Evolutionary conservation across 192 early-diverging fungal genomes (phyloP), one percentile per base, ranked within the genome.

Genomic region (Podila clonocystis): DNA sequence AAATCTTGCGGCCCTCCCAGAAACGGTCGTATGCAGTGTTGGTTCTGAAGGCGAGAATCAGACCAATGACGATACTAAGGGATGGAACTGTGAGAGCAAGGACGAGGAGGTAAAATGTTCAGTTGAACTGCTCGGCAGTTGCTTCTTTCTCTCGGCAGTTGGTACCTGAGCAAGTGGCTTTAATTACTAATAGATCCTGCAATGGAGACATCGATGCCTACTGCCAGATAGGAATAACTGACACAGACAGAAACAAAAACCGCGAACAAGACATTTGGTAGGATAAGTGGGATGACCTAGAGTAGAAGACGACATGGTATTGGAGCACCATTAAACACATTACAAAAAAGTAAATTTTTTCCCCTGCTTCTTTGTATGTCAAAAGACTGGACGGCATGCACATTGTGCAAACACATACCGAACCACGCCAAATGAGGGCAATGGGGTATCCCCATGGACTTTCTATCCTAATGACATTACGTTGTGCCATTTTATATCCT

Each of bases 21-120:
- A 90, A 95, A 22, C 93, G 76, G 19, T 86, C 89, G 71, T 92
- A 90, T 19, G 92, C 91, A 15, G 91, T 91, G 84, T 94, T 95
- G 68, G 92, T 93, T 72, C 95, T 89, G 82, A 97, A 97, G 50
- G 91, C 94, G 31, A 97, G 84, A 20, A 97, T 84, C 73, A 97
- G 74, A 82, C 87, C 89, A n/a, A 91, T 79, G 11, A 91, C 90
- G 31, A 90, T 88, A 62, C 85, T 85, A 49, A 90, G 70, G 15
- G 89, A 82, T 19, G 77, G 71, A 26, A 89, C 87, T 85, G 65
- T n/a, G 20, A 28, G 3, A 24, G 19, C 24, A 20, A 50, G 19
- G 57, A 33, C 33, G 33, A 17, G n/a, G 34, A 36, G 34, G 20
- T 20, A 52, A n/a, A 7, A 52, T n/a, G 50, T 22, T 22, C n/a